Base-by-base conservation (phyloP, 2,329 filamentous ascomycete species). In the Coleophoma eucalyptorum region DNA sequence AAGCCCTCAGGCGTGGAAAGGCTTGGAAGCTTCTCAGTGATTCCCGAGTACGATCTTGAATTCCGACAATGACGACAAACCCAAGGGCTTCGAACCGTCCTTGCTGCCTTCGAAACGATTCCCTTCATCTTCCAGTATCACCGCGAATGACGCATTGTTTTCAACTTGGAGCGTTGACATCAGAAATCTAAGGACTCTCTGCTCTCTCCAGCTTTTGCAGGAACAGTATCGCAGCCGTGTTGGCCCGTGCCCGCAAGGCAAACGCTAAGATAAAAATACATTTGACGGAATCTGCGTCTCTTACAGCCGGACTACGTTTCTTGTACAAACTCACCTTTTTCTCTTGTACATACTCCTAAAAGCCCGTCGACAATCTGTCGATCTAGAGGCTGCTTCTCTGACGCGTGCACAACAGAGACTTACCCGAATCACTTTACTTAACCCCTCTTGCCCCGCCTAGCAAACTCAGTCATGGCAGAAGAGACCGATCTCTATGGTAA, bases 401-500 rank as follows among this genome's bases (percentile, higher is more conserved):
- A 8, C 26, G 10, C 26, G 10, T 26, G 10, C 26, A 8, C 26
- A 7, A 26, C 10, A 26, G 26, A 26, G 26, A 26, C 26, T 26
- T 26, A 8, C 26, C 10, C 26, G 6, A 26, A 26, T 26, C 37
- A 16, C 37, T 19, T 19, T 19, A 10, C 19, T 38, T 15, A 40
- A 40, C 13, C n/a, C 37, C 37, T 13, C 16, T 13, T 21, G 19
- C 18, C 40, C 40, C 40, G 26, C 37, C 31, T 11, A 48, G 45
- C 47, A 50, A 8, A 41, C 51, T 50, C 50, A 41, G 56, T 41
- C 49, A 66, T 67, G 63, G 57, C 61, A 10, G 65, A 62, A 34
- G 64, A 81, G 57, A 66, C 80, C 52, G 81, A 86, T 69, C 81
- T 86, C 67, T 86, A 86, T 60, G 78, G 82, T 84, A 70, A 60